Evolutionary conservation across 495 filamentous ascomycete species (phyloP).

Genomic region (Aspergillus homomorphus): DNA sequence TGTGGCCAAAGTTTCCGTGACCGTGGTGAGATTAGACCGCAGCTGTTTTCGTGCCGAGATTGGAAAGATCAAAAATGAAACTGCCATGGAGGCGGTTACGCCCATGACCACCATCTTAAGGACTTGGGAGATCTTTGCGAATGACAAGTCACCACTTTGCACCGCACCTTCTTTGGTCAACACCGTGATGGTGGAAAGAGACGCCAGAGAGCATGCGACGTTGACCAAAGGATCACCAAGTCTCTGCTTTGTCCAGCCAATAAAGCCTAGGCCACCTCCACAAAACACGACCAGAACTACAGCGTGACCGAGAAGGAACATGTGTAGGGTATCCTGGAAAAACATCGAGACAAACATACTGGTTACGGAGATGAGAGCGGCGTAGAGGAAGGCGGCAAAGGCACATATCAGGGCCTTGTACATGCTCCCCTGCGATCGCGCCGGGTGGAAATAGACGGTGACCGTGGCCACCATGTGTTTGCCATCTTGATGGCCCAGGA

Average conservation of each 20-base stretch:
- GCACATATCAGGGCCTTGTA: conserved; percentile 84
- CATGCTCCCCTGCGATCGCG: conserved; percentile 86
- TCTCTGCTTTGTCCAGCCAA: conserved; percentile 90
- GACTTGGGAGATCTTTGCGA: conserved; percentile 81
- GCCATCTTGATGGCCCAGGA: conserved; percentile 83
- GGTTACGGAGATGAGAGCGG: conserved; percentile 71
- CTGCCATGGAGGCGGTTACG: conserved; percentile 66
- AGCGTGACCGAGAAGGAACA: conserved; percentile 70
- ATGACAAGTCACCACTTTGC: conserved; percentile 72
- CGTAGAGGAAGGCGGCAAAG: conserved; percentile 76
- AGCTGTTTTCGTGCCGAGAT: conserved; percentile 75
- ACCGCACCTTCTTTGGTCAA: conserved; percentile 90
- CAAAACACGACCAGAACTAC: conserved; percentile 84
- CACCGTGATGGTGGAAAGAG: conserved; percentile 87
- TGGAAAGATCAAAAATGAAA: conserved; percentile 77
- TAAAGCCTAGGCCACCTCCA: conserved; percentile 82
- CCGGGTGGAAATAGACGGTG: conserved; percentile 96
- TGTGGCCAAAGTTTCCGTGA: conserved; percentile 72
- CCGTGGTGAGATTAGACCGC: conserved; percentile 68
- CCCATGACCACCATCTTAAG: conserved; percentile 91
- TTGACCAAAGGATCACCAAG: conserved; percentile 84
- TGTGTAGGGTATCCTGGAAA: conserved; percentile 60
- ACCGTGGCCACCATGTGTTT: conserved; percentile 95
- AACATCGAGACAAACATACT: conserved; percentile 85
- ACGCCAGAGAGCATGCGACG: conserved; percentile 84